Conservation (phyloP, 148 eudicot genomes). For the Drosera capensis region DNA sequence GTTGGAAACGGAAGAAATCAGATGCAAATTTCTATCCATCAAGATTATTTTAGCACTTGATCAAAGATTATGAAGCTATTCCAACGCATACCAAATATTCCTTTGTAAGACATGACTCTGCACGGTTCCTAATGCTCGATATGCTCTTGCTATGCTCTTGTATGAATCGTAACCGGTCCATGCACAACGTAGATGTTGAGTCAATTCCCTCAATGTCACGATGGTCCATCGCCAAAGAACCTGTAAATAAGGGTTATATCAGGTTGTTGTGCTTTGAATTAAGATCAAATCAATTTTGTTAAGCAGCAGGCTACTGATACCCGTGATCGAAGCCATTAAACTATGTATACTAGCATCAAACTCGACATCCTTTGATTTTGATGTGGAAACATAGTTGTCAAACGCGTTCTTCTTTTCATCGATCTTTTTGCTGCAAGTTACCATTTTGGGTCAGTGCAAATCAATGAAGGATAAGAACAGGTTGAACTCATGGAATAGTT, state of each 20-base stretch:
- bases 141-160: conserved; percentile 28
- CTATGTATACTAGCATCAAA: conserved; percentile 21
- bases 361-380: conserved; percentile 26
- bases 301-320: conserved; percentile 14
- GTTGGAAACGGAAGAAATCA: too few species aligned
- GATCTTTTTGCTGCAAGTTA: conserved; percentile 25
- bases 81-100: conserved; percentile 52
- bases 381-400: conserved; percentile 19
- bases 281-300: conserved; percentile 1
- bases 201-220: conserved; percentile 33
- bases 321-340: conserved; percentile 24
- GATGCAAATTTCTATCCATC: too few species aligned
- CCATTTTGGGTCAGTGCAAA: conserved; percentile 7
- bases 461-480: not conserved
- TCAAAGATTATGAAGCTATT: too few species aligned
- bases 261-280: not conserved
- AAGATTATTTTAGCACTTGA: too few species aligned
- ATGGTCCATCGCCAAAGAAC: conserved; percentile 39
- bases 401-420: conserved; percentile 16
- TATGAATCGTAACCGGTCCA: conserved; percentile 30
- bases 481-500: not conserved
- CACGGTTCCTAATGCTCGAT: conserved; percentile 25
- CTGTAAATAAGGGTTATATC: conserved; percentile 26
- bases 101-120: conserved; percentile 40
- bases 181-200: conserved; percentile 24